Percentiles rank a stretch among this genome's conserved stretches.
Conservation (phyloP, 257 asterid species). For the Primulina huaijiensis region DNA sequence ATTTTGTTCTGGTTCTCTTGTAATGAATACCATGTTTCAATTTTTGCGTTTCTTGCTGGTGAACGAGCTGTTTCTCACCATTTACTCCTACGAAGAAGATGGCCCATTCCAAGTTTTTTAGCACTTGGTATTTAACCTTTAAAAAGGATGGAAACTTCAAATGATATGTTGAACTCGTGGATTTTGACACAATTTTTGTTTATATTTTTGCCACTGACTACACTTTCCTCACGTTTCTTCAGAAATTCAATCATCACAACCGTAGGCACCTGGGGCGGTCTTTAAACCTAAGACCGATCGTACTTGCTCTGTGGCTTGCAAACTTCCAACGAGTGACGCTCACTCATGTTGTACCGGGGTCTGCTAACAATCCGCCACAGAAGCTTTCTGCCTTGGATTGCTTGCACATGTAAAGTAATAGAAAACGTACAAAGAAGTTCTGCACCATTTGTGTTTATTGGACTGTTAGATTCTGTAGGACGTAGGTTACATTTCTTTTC, state of each 20-base stretch:
- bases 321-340: too few species aligned
- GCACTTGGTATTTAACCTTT: not conserved
- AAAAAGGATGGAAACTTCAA: not conserved
- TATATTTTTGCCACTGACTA: not conserved
- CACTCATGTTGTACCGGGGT: not conserved
- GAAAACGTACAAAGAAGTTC: not conserved
- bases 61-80: not conserved
- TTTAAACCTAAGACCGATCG: not conserved
- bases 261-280: not conserved
- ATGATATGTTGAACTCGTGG: not conserved
- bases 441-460: not conserved
- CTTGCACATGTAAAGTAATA: not conserved
- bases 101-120: too few species aligned
- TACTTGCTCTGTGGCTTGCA: not conserved
- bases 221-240: not conserved
- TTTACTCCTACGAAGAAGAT: not conserved
- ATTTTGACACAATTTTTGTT: not conserved
- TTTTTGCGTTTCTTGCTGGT: not conserved
- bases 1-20: not conserved
- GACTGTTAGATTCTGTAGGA: not conserved
- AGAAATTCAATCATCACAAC: conserved; percentile 29
- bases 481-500: not conserved
- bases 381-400: not conserved
- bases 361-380: not conserved
- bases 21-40: not conserved